Evolutionary conservation across 805 yeast species (phyloP).

Genomic region (Ogataea henricii): DNA sequence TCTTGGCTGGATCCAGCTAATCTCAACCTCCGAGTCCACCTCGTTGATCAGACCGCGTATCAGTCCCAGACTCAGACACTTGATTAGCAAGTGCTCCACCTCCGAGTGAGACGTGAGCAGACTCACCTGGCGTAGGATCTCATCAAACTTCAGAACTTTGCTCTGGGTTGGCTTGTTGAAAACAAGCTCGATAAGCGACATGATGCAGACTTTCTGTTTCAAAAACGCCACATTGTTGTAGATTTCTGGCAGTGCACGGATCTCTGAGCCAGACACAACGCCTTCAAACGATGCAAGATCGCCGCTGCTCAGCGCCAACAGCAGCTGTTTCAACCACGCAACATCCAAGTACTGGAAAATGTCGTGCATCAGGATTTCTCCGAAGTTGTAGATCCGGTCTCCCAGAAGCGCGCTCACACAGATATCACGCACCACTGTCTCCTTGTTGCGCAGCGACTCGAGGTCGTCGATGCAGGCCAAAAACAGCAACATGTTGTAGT

Average conservation of each 20-base stretch:
- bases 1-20: slow-evolving; percentile 96
- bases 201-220: slow-evolving; percentile 87
- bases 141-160: slow-evolving; percentile 70
- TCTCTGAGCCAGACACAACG: slow-evolving; percentile 20
- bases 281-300: slow-evolving; percentile 67
- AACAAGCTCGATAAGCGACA: slow-evolving; percentile 86
- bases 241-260: slow-evolving; percentile 36
- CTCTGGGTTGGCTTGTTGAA: slow-evolving; percentile 74
- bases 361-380: slow-evolving; percentile 90
- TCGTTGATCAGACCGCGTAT: slow-evolving; percentile 91
- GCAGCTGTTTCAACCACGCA: slow-evolving; percentile 71
- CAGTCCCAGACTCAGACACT: slow-evolving; percentile 81
- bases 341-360: slow-evolving; percentile 53
- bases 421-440: slow-evolving; percentile 64
- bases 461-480: slow-evolving; percentile 68
- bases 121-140: slow-evolving; percentile 69
- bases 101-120: slow-evolving; percentile 61
- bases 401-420: slow-evolving; percentile 87
- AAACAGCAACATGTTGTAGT: slow-evolving; percentile 78
- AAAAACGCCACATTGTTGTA: slow-evolving; percentile 63
- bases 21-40: slow-evolving; percentile 71
- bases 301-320: slow-evolving; percentile 75
- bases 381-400: slow-evolving; percentile 90
- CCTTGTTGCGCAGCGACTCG: slow-evolving; percentile 41
- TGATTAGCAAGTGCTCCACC: slow-evolving; percentile 90